phyloP scores from a whole-genome alignment of 2,329 filamentous ascomycete genomes.

The Juglanconis sp. region DNA sequence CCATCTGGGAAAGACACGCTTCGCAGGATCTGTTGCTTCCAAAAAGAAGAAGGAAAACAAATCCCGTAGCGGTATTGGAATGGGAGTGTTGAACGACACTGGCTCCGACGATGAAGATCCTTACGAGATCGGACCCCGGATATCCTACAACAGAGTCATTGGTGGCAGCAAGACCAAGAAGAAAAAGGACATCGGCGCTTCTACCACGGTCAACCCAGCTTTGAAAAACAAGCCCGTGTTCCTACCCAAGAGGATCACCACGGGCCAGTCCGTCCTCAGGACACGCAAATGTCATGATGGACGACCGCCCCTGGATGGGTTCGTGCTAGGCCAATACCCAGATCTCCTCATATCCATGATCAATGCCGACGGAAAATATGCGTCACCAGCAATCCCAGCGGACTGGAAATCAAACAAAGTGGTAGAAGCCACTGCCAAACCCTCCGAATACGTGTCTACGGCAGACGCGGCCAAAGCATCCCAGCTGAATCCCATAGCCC shows the following conservation, averaged over 20 bases:
- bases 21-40: slow-evolving; percentile 14
- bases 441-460: slow-evolving; percentile 57
- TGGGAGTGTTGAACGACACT: slow-evolving; percentile 86
- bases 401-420: slow-evolving; percentile 69
- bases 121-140: slow-evolving; percentile 86
- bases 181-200: slow-evolving; percentile 49
- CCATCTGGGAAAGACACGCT: slow-evolving; percentile 24
- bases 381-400: slow-evolving; percentile 64
- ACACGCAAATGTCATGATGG: slow-evolving; percentile 79
- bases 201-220: slow-evolving; percentile 59
- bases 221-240: slow-evolving; percentile 70
- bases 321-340: slow-evolving; percentile 61
- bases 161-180: slow-evolving; percentile 80
- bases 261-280: slow-evolving; percentile 38
- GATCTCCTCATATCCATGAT: slow-evolving; percentile 45
- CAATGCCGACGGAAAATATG: slow-evolving; percentile 46
- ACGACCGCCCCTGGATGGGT: slow-evolving; percentile 74
- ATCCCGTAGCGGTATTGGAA: slow-evolving; percentile 69
- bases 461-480: slow-evolving; percentile 77
- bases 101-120: slow-evolving; percentile 94
- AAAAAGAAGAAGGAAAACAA: slow-evolving; percentile 48
- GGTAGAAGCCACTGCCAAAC: slow-evolving; percentile 27
- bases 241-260: slow-evolving; percentile 61
- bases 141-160: slow-evolving; percentile 79
- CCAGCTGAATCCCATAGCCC: slow-evolving; percentile 68